A percentile compares a stretch with the other conserved stretches of the same genome.
phyloP scores from a whole-genome alignment of 768 basidiomycete genomes.

The Lactifluus subvellereus region DNA sequence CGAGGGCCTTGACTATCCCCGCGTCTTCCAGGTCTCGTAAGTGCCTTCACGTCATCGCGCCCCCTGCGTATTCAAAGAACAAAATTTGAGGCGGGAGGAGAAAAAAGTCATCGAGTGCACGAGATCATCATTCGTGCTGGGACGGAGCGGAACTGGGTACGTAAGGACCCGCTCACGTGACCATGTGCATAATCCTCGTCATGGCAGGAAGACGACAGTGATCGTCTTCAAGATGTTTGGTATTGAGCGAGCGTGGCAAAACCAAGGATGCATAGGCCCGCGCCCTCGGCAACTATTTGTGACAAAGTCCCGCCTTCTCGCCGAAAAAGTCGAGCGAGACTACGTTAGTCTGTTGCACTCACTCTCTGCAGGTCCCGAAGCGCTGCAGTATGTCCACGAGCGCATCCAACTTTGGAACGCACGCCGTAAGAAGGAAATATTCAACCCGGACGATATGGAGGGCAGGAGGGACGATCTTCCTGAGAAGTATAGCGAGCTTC shows the following conservation, averaged over 20 bases:
- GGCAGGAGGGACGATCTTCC: constrained; percentile 44
- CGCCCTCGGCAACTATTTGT: constrained; percentile 67
- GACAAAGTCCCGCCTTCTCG: constrained; percentile 61
- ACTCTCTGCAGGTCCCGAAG: constrained; percentile 33
- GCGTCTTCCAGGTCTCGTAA: constrained; percentile 22
- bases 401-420: constrained; percentile 22
- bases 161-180: constrained; percentile 10
- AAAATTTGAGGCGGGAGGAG: constrained; percentile 12
- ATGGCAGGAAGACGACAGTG: constrained; percentile 61
- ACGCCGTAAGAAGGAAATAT: constrained; percentile 28
- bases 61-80: background rate
- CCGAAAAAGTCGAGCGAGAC: constrained; percentile 65
- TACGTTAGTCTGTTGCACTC: constrained; percentile 49
- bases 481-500: constrained; percentile 45
- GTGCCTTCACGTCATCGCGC: background rate
- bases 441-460: constrained; percentile 40
- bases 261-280: constrained; percentile 31
- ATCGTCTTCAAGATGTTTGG: constrained; percentile 74
- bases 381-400: constrained; percentile 36
- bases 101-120: constrained; percentile 18
- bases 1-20: constrained; percentile 14
- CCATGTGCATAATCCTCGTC: background rate
- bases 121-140: constrained; percentile 21
- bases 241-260: constrained; percentile 51
- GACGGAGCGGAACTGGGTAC: constrained; percentile 71